A percentile compares a stretch with the other conserved stretches of the same genome.
phyloP scores from a whole-genome alignment of 352 stramenopile species.

The Thalassiosira mediterranea region DNA sequence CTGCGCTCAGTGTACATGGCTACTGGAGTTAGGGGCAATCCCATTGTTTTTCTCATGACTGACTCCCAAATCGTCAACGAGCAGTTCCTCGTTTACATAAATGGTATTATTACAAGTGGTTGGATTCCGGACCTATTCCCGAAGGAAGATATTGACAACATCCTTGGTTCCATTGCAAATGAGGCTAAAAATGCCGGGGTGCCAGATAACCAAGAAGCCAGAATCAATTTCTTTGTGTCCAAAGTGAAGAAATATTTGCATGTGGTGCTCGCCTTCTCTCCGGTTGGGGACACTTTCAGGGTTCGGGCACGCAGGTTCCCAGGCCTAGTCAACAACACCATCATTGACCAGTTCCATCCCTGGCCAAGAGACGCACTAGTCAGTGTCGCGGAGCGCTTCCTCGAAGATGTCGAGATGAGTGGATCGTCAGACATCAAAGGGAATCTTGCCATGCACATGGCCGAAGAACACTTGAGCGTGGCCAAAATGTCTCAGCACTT shows the following conservation, averaged over 20 bases:
- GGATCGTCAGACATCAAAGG: conserved; percentile 85
- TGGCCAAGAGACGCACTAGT: conserved; percentile 96
- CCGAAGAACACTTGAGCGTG: conserved; percentile 96
- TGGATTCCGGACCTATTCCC: conserved; percentile 97
- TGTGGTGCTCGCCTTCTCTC: conserved; percentile 96
- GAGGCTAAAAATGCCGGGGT: conserved; percentile 95
- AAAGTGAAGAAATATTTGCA: conserved; percentile 94
- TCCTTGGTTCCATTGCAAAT: conserved; percentile 90
- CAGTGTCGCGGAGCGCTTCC: conserved; percentile 93
- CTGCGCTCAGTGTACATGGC: conserved; percentile 96
- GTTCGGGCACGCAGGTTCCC: conserved; percentile 95
- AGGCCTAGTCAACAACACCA: conserved; percentile 95
- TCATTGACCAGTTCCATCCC: conserved; percentile 98
- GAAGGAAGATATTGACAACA: conserved; percentile 94
- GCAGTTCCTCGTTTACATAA: conserved; percentile 98
- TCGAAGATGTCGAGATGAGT: conserved; percentile 93
- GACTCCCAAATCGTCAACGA: conserved; percentile 99
- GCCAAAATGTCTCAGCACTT: conserved; percentile 94
- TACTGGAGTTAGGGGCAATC: conserved; percentile 92
- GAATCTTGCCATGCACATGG: conserved; percentile 95
- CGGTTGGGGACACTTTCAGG: conserved; percentile 95
- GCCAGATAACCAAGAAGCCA: conserved; percentile 91
- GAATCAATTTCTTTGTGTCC: conserved; percentile 95
- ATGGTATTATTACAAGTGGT: conserved; percentile 94
- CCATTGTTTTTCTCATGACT: conserved; percentile 96